These are phyloP conservation scores for Loxodes magnus DNA, from an alignment of 73 alveolate genomes.

Conservation along the genomic window DNA sequence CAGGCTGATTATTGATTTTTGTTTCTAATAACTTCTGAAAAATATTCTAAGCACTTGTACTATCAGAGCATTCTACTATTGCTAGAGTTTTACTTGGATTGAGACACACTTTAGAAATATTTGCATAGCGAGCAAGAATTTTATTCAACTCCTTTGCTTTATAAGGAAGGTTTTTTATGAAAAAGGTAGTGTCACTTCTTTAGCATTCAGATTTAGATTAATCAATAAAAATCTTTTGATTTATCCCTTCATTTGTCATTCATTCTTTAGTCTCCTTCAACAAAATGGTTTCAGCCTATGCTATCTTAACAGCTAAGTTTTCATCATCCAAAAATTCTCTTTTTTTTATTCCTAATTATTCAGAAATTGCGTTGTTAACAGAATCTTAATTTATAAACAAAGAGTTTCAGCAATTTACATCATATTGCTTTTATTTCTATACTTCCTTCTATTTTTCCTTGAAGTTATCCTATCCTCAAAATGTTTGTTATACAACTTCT, in stretches of 20 bases:
- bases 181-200: conserved; percentile 55
- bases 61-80: conserved; percentile 64
- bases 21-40: conserved; percentile 76
- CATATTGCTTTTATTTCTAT: conserved; percentile 49
- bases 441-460: conserved; percentile 39
- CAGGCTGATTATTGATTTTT: conserved; percentile 29
- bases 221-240: conserved; percentile 61
- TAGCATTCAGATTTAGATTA: conserved; percentile 65
- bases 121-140: conserved; percentile 78
- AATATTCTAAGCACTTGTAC: conserved; percentile 72
- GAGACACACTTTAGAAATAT: conserved; percentile 49
- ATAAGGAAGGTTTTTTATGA: conserved; percentile 77
- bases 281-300: conserved; percentile 84
- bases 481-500: neutral
- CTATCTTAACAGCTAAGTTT: conserved; percentile 79
- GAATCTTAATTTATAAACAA: conserved; percentile 88
- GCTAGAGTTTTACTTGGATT: conserved; percentile 92
- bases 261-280: conserved; percentile 92
- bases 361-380: conserved; percentile 72
- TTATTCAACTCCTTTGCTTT: conserved; percentile 62
- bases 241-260: conserved; percentile 76
- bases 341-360: conserved; percentile 60
- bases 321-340: conserved; percentile 73
- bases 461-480: conserved; percentile 3
- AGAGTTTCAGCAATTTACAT: conserved; percentile 90